Conservation (phyloP, 768 basidiomycete species). For the Lactarius akahatsu region DNA sequence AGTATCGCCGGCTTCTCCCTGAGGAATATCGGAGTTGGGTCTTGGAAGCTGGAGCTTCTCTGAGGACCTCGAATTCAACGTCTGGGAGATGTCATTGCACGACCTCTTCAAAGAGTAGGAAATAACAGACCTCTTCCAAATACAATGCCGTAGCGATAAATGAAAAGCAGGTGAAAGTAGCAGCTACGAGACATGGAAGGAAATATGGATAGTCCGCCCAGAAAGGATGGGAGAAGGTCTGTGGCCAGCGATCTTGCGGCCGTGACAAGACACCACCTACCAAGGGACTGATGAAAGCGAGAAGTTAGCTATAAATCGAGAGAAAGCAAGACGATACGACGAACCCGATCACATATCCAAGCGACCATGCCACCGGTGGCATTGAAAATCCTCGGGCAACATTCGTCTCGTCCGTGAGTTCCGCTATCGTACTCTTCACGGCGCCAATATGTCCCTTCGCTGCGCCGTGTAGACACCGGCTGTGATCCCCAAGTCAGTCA, state of each 20-base stretch:
- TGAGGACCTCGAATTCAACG: neutral
- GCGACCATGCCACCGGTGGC: neutral
- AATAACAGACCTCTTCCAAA: conserved; percentile 2
- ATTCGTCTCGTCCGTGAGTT: neutral
- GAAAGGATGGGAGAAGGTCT: conserved; percentile 26
- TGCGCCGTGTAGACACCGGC: neutral
- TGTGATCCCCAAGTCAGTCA: neutral
- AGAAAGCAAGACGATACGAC: neutral
- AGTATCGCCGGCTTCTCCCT: neutral
- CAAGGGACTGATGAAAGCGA: conserved; percentile 17
- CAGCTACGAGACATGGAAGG: conserved; percentile 26
- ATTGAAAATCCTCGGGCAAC: neutral
- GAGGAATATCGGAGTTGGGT: neutral
- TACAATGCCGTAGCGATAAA: neutral
- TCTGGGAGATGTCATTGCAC: neutral
- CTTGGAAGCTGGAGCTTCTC: neutral
- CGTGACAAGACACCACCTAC: conserved; percentile 30
- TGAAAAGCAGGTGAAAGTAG: neutral
- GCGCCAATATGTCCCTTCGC: neutral
- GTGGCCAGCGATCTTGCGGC: conserved; percentile 28
- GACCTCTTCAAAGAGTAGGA: neutral
- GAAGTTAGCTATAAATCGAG: neutral
- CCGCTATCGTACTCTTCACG: neutral
- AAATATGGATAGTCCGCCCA: conserved; percentile 32
- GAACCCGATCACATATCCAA: conserved; percentile 19